These are phyloP conservation scores for Hygrophoropsis aurantiaca DNA, from an alignment of 768 basidiomycete genomes.

Conservation along the genomic window DNA sequence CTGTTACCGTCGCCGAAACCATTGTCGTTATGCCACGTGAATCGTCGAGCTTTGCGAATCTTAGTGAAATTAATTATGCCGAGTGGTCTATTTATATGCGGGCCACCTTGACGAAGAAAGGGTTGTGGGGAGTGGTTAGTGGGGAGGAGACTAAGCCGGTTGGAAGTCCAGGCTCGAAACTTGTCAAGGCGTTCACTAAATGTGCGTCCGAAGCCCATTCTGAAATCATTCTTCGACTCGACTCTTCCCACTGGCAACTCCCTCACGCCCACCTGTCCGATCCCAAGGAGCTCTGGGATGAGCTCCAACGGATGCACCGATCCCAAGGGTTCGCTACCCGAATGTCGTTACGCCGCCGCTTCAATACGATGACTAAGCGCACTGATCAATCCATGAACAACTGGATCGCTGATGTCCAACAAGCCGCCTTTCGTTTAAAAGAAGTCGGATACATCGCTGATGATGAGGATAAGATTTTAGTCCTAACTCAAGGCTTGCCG, in stretches of 20 bases:
- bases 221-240: no score
- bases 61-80: conserved; percentile 18
- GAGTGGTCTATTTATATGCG: conserved; percentile 17
- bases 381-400: conserved; percentile 12
- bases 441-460: conserved; percentile 17
- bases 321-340: conserved; percentile 26
- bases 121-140: conserved; percentile 12
- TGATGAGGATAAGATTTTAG: conserved; percentile 19
- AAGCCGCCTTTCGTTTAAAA: conserved; percentile 17
- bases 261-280: no score
- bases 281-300: conserved; percentile 21
- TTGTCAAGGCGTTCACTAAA: no score
- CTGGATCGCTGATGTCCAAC: conserved; percentile 23
- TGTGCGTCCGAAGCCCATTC: no score
- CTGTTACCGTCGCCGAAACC: no score
- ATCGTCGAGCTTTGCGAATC: no score
- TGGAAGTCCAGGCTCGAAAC: neutral
- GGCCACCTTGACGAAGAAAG: conserved; percentile 12
- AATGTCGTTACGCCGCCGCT: conserved; percentile 20
- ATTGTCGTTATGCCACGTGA: no score
- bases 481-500: neutral
- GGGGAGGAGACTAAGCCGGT: neutral
- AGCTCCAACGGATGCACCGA: conserved; percentile 10
- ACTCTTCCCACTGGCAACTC: no score
- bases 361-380: conserved; percentile 23